Base-by-base conservation (phyloP, 2,329 filamentous ascomycete genomes). In the Pseudovirgaria hyperparasitica region DNA sequence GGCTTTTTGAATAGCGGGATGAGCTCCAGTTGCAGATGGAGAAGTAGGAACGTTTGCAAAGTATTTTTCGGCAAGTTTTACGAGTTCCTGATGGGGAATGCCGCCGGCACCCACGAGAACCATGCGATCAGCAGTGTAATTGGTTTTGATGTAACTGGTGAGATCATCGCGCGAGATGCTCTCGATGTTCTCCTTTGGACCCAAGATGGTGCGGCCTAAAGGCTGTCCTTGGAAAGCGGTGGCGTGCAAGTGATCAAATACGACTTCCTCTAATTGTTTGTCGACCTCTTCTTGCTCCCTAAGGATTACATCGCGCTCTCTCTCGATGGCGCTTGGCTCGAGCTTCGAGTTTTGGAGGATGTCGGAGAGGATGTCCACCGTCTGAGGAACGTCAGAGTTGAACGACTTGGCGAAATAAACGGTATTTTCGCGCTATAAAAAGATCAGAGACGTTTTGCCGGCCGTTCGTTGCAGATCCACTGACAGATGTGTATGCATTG, bases 351-450 rank as follows among this genome's bases (percentile, higher is more conserved):
- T 92, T 62, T 96, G 90, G 37, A 98, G 82, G 56, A 98, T 98
- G 58, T 98, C 90, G 68, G 90, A 81, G 36, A 98, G 82, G 52
- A 98, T 96, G 61, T 98, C 85, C 60, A 98, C 90, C 54, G 82
- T 82, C 59, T 86, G 81, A 50, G 86, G 86, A 36, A 96, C 85
- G 57, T 98, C 87, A 62, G 80, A 76, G 70, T 98, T 98, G 71
- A 98, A 93, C 40, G 87, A 79, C 69, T 96, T 94, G 63, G 90
- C 90, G 62, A 96, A 98, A 74, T 98, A 98, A 55, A 98, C 90
- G 49, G 90, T 98, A 73, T 94, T 96, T 64, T 98, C 90, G 60
- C 90, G 84, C 86, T 58, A 41, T 36, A 16, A 22, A 29, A 15
- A 16, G 11, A 11, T 25, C 22, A 30, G 24, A 31, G 29, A 18